A percentile compares a stretch with the other conserved stretches of the same genome.
Conservation (phyloP, 495 filamentous ascomycete species). For the Thermochaetoides thermophila region DNA sequence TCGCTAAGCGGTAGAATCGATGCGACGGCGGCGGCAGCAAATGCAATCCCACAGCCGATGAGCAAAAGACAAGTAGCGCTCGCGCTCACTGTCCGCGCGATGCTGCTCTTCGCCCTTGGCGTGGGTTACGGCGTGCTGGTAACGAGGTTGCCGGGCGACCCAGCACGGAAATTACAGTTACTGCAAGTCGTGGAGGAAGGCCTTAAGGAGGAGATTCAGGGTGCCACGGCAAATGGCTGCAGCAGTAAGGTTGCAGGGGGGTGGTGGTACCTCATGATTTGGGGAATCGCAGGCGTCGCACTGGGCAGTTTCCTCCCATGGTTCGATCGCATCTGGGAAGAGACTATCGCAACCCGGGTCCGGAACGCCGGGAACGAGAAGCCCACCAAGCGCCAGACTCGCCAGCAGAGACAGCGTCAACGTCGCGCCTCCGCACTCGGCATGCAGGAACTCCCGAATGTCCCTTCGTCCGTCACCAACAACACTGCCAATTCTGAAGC, state of each 20-base stretch:
- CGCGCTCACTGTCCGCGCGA: conserved; percentile 36
- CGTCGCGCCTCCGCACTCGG: background rate
- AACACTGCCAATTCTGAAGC: background rate
- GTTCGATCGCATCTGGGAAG: conserved; percentile 54
- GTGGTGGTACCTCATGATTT: conserved; percentile 58
- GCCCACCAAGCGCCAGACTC: background rate
- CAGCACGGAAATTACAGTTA: conserved; percentile 3
- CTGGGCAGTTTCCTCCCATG: conserved; percentile 72
- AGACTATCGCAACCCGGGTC: conserved; percentile 10
- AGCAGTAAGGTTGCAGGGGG: no score
- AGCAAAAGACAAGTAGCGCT: conserved; percentile 1
- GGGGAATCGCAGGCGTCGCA: conserved; percentile 65
- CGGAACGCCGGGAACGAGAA: background rate
- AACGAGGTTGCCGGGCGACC: conserved; percentile 56
- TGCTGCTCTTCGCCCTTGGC: conserved; percentile 67
- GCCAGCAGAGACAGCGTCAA: no score
- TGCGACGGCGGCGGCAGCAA: conserved; percentile 1
- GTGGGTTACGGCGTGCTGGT: conserved; percentile 74
- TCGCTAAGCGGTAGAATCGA: no score
- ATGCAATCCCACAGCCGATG: background rate
- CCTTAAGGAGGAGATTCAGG: conserved; percentile 11
- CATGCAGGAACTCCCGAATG: no score
- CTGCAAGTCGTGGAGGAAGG: conserved; percentile 38
- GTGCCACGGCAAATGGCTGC: conserved; percentile 25
- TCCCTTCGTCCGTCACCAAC: background rate